These are phyloP conservation scores for Kodamaea alishanica DNA, from an alignment of 1,139 yeast species.

Conservation along the genomic window DNA sequence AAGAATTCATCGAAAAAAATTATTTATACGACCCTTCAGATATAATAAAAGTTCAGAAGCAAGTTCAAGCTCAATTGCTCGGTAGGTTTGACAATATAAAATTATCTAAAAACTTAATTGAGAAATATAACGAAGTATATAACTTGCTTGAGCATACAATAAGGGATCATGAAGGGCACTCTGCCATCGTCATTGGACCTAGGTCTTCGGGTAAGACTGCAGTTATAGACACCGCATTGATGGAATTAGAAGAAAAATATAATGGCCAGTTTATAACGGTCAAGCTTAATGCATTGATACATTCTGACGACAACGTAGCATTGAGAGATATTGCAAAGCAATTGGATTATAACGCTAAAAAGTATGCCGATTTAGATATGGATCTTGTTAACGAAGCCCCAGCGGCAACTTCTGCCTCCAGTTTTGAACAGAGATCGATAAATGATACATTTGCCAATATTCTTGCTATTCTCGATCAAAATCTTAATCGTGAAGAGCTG, in stretches of 20 bases:
- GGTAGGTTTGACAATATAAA: constrained; percentile 18
- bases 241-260: constrained; percentile 37
- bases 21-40: constrained; percentile 6
- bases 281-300: constrained; percentile 65
- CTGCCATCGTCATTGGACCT: constrained; percentile 78
- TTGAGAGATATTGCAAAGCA: constrained; percentile 84
- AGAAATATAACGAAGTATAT: constrained; percentile 48
- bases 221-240: constrained; percentile 56
- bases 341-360: constrained; percentile 49
- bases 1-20: no score
- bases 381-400: constrained; percentile 19
- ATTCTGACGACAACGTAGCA: constrained; percentile 73
- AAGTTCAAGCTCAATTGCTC: constrained; percentile 20
- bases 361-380: constrained; percentile 14
- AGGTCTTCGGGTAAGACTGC: constrained; percentile 73
- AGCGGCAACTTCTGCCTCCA: constrained; percentile 8
- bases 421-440: constrained; percentile 36
- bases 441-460: constrained; percentile 41
- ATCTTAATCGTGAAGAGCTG: constrained; percentile 14
- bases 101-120: constrained; percentile 21
- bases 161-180: constrained; percentile 70
- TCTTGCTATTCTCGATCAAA: constrained; percentile 29
- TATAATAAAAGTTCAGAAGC: constrained; percentile 14
- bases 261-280: constrained; percentile 56
- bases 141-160: constrained; percentile 63